Evolutionary conservation across 1,139 yeast species (phyloP).

Genomic region (Tardiomyces depauwii): DNA sequence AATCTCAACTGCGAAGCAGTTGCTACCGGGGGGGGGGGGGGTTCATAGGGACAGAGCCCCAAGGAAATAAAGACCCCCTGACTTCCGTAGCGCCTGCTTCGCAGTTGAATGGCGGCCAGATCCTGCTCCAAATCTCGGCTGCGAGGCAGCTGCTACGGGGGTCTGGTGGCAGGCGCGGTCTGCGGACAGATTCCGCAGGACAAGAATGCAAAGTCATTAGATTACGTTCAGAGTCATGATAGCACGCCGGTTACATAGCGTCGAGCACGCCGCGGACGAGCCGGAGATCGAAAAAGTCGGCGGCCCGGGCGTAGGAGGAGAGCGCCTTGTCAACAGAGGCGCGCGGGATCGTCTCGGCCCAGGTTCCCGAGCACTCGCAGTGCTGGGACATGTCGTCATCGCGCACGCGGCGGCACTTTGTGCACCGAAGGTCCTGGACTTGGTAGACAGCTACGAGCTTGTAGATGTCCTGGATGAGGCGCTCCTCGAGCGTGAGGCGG

Average conservation of each 20-base stretch:
- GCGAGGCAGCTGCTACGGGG: no score
- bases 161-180: no score
- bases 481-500: slow-evolving; percentile 66
- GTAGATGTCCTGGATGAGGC: slow-evolving; percentile 53
- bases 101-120: no score
- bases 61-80: no score
- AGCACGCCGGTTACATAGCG: not conserved
- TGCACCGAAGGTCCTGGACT: slow-evolving; percentile 73
- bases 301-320: slow-evolving; percentile 45
- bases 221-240: no score
- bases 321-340: slow-evolving; percentile 36
- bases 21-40: no score
- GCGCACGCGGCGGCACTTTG: slow-evolving; percentile 59
- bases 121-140: no score
- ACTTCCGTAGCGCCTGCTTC: no score
- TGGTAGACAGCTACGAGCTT: slow-evolving; percentile 48
- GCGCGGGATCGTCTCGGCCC: slow-evolving; percentile 51
- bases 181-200: no score
- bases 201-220: no score
- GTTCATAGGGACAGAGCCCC: no score
- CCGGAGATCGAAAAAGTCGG: slow-evolving; percentile 49
- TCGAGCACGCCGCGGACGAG: slow-evolving; percentile 36
- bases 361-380: slow-evolving; percentile 82
- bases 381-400: slow-evolving; percentile 60
- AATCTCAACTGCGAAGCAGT: no score